Evolutionary conservation across 108 stramenopile species (phyloP).

Genomic region (Nitzschia palea): DNA sequence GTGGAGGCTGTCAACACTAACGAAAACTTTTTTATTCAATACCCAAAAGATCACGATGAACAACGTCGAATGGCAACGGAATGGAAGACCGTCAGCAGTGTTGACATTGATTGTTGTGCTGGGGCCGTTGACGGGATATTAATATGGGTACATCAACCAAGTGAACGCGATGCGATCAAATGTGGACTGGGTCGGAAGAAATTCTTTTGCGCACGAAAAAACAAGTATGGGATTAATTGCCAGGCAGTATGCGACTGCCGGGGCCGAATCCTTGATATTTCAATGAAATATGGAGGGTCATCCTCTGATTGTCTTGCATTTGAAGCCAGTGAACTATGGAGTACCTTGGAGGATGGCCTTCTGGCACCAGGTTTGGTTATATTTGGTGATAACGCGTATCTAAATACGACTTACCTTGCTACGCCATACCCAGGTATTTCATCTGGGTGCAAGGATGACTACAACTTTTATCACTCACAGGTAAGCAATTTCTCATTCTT

Average conservation of each 20-base stretch:
- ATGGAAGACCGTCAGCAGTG: not conserved
- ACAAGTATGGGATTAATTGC: not conserved
- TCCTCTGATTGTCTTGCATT: not conserved
- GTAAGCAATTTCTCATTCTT: too few species aligned
- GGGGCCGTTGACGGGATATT: not conserved
- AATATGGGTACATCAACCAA: not conserved
- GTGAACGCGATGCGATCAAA: not conserved
- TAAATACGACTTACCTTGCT: not conserved
- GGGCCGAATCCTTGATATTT: not conserved
- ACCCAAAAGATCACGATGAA: not conserved
- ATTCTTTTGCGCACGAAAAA: not conserved
- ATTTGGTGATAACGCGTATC: not conserved
- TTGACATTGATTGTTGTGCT: not conserved
- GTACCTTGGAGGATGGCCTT: not conserved
- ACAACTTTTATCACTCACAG: slow-evolving; percentile 41
- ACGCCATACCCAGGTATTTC: not conserved
- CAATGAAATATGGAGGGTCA: not conserved
- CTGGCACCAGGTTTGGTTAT: not conserved
- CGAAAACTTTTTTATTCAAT: not conserved
- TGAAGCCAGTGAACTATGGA: not conserved
- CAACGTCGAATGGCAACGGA: not conserved
- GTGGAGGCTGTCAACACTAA: not conserved
- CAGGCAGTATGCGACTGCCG: not conserved
- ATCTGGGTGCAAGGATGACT: slow-evolving; percentile 13
- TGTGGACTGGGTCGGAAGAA: not conserved